Percentiles rank a stretch among this genome's conserved stretches.
phyloP scores from a whole-genome alignment of 352 stramenopile genomes.

The Pythium dissimile region DNA sequence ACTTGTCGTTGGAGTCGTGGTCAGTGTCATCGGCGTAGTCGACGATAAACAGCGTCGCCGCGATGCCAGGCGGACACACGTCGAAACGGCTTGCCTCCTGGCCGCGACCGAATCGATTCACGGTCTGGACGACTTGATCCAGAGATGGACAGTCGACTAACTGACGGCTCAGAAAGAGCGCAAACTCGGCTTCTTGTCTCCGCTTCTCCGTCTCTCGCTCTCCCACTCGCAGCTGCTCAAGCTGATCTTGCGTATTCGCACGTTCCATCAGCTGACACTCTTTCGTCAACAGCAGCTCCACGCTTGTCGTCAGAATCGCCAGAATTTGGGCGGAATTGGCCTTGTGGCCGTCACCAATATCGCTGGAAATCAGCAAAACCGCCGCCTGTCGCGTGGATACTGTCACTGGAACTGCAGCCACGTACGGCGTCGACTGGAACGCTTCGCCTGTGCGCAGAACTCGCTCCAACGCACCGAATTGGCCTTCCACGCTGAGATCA shows the following conservation, averaged over 20 bases:
- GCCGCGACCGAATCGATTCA: too few species aligned
- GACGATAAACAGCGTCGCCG: constrained; percentile 6
- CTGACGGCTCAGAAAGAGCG: neutral
- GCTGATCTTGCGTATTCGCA: neutral
- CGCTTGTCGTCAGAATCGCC: neutral
- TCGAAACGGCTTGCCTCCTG: too few species aligned
- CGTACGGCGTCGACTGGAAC: constrained; percentile 1
- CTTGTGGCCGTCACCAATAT: neutral
- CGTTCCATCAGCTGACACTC: neutral
- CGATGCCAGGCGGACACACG: too few species aligned
- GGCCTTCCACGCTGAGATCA: constrained; percentile 7
- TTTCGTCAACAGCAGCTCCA: neutral
- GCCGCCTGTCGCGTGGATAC: neutral
- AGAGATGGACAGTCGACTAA: neutral
- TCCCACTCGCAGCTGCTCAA: neutral
- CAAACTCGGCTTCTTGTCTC: neutral
- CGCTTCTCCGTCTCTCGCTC: neutral
- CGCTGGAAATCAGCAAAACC: neutral
- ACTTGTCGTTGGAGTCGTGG: neutral
- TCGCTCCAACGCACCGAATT: constrained; percentile 10
- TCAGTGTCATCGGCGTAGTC: neutral
- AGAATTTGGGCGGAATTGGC: neutral
- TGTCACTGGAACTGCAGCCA: neutral
- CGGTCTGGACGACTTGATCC: neutral
- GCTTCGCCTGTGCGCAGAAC: constrained; percentile 1